Base-by-base conservation (phyloP, 768 basidiomycete genomes). In the Collybia sordida region DNA sequence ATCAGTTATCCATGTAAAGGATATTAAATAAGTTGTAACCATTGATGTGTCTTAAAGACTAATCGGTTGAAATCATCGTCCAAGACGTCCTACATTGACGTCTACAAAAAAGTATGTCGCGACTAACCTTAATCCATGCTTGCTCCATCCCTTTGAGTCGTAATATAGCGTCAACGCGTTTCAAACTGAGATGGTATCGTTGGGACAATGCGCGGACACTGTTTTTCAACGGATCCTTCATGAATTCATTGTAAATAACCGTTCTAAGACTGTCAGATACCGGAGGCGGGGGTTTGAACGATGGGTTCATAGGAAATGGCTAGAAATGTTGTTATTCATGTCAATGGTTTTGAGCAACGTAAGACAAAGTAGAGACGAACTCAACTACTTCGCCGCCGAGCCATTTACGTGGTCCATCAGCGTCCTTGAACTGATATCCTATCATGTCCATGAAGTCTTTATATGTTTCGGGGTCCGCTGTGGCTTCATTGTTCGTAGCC, bases 21-120 rank as follows among this genome's bases (percentile, higher is more conserved):
- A 31, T 31, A 31, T 4, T 49, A 45, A 52, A 49, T 52, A 59
- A 64, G 14, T 63, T 82, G 72, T 82, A 90, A 90, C 87, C 89
- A 90, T 80, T 70, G 65, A 54, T 55, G 54, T 60, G 86, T 91
- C 91, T 91, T 86, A 68, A 92, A 92, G 90, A 95, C 91, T 94
- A 95, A 95, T 94, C 93, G 86, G 78, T 79, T 79, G 68, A 71
- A 80, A 84, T 79, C 71, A 70, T 64, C 23, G 57, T 47, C 11
- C 31, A 31, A 4, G 46, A 44, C 17, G 41, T 46, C 42, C 38
- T 50, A 56, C 42, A 59, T 54, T 53, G 53, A 54, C 56, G 42
- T 22, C 38, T 36, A 56, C 28, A 44, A 42, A 51, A 56, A 50
- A 34, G 11, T 31, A 6, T 31, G 14, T 3, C 7, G 44, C 52